These are phyloP conservation scores for Kwoniella shandongensis DNA, from an alignment of 768 basidiomycete species.

Conservation along the genomic window DNA sequence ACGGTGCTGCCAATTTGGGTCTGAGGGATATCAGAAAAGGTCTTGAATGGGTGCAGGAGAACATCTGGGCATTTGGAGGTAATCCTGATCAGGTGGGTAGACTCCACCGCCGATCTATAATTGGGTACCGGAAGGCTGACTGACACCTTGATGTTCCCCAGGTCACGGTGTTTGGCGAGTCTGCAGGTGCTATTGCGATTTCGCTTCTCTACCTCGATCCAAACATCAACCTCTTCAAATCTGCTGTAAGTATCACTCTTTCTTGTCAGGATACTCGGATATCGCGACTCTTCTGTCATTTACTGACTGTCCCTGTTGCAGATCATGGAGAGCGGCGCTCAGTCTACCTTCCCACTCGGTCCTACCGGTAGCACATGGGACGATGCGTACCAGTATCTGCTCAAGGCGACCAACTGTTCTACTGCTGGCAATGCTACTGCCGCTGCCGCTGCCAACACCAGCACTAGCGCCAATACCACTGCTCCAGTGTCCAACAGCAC, in stretches of 20 bases:
- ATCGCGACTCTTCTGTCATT: background rate
- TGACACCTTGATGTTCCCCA: slow-evolving; percentile 35
- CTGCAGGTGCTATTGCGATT: slow-evolving; percentile 61
- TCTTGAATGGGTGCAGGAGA: slow-evolving; percentile 64
- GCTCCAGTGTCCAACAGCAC: background rate
- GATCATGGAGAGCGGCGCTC: slow-evolving; percentile 42
- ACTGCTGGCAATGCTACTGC: slow-evolving; percentile 1
- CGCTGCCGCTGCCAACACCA: slow-evolving; percentile 9
- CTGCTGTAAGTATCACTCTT: slow-evolving; percentile 14
- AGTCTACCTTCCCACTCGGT: slow-evolving; percentile 21
- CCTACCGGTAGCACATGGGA: slow-evolving; percentile 27
- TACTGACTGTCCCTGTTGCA: background rate
- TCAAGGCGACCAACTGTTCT: slow-evolving; percentile 33
- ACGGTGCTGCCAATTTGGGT: slow-evolving; percentile 58
- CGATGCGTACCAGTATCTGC: slow-evolving; percentile 37
- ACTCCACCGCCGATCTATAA: background rate
- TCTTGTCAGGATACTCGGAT: too few species aligned
- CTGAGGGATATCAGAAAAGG: slow-evolving; percentile 64
- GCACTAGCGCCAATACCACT: slow-evolving; percentile 6
- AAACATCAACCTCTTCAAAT: slow-evolving; percentile 18
- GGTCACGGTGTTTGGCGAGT: slow-evolving; percentile 60
- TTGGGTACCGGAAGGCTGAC: background rate
- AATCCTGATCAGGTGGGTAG: slow-evolving; percentile 54
- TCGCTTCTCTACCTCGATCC: slow-evolving; percentile 53
- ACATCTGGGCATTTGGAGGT: slow-evolving; percentile 67